A percentile compares a stretch with the other conserved stretches of the same genome.
phyloP scores from a whole-genome alignment of 2,329 filamentous ascomycete genomes.

The Trichoderma guizhouense region DNA sequence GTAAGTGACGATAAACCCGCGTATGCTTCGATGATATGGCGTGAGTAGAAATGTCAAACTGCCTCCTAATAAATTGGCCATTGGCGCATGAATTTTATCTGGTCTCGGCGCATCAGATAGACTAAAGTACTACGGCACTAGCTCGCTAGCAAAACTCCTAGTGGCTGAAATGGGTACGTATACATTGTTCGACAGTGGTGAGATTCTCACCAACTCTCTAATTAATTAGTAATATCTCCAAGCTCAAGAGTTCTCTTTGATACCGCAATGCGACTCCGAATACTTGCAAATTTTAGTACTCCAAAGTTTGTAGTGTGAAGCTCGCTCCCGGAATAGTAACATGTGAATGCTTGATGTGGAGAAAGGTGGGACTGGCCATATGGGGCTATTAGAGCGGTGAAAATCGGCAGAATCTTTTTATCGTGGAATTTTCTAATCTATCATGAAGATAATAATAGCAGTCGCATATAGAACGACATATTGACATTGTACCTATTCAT shows the following conservation, averaged over 20 bases:
- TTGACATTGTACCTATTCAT: not conserved
- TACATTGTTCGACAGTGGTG: not conserved
- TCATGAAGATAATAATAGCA: not conserved
- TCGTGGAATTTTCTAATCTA: conserved; percentile 19
- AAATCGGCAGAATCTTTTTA: conserved; percentile 13
- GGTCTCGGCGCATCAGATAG: not conserved
- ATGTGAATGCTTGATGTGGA: conserved; percentile 3
- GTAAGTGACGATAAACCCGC: no score
- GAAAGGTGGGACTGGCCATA: not conserved
- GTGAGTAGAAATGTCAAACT: no score
- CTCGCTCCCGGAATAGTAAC: not conserved
- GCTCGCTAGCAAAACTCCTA: not conserved
- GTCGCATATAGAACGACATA: not conserved
- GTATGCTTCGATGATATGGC: not conserved
- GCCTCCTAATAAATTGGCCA: not conserved
- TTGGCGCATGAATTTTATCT: not conserved
- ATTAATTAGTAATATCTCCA: not conserved
- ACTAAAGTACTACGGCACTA: not conserved
- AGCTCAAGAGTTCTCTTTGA: not conserved
- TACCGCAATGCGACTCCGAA: not conserved
- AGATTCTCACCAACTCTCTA: not conserved
- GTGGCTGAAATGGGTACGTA: not conserved
- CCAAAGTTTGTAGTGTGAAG: not conserved
- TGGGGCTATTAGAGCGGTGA: not conserved
- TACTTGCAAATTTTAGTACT: not conserved